Percentiles rank a stretch among this genome's conserved stretches.
Evolutionary conservation across 23 red algal species (phyloP).

Genomic region (Pyropia yezoensis): DNA sequence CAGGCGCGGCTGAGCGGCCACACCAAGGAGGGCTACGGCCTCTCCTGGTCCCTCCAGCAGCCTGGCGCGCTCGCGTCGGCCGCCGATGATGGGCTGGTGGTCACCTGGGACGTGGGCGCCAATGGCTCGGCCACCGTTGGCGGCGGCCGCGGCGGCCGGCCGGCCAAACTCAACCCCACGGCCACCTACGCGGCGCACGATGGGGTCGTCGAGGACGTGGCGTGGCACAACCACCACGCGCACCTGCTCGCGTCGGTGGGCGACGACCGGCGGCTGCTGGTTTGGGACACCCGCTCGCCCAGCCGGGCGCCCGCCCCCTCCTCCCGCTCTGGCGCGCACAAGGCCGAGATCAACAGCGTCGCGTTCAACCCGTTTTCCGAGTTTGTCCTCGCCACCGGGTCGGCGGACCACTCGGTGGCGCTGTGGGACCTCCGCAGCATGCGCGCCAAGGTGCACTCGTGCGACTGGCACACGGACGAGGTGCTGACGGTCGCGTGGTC

Average conservation of each 20-base stretch:
- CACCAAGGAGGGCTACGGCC: constrained; percentile 90
- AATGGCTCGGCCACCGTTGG: constrained; percentile 12
- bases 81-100: constrained; percentile 73
- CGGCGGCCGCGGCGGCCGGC: constrained; percentile 10
- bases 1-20: constrained; percentile 73
- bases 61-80: constrained; percentile 47
- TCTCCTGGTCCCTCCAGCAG: constrained; percentile 51
- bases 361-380: constrained; percentile 96
- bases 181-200: constrained; percentile 62
- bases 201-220: constrained; percentile 85
- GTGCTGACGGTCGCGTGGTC: constrained; percentile 88
- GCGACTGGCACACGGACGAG: constrained; percentile 84
- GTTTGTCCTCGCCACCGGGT: constrained; percentile 76
- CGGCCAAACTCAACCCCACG: constrained; percentile 21
- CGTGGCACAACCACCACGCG: constrained; percentile 57
- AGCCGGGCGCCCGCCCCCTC: constrained; percentile 38
- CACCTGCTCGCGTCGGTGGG: constrained; percentile 78
- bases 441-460: constrained; percentile 69
- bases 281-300: constrained; percentile 88
- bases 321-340: constrained; percentile 74
- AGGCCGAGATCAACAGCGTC: constrained; percentile 86
- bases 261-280: constrained; percentile 72
- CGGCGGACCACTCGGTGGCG: constrained; percentile 72
- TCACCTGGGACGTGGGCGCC: constrained; percentile 57
- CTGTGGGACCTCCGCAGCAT: constrained; percentile 94